phyloP scores from a whole-genome alignment of 345 rosid species.

The Melastoma malabathricum region DNA sequence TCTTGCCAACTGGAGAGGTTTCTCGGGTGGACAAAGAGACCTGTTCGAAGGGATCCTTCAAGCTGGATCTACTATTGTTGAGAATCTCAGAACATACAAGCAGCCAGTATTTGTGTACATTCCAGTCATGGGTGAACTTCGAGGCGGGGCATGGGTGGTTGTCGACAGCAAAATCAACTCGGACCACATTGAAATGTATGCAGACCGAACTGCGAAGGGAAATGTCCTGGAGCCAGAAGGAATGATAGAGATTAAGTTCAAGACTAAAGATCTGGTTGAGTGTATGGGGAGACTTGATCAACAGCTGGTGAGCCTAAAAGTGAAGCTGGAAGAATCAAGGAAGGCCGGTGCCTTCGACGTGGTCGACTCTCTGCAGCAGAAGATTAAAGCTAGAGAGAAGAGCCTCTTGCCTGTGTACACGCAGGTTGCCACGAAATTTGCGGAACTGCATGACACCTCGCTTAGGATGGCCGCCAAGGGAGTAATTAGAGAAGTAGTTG shows the following conservation, averaged over 20 bases:
- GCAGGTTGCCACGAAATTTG: constrained; percentile 90
- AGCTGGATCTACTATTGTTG: constrained; percentile 96
- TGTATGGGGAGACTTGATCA: constrained; percentile 97
- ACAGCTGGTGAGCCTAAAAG: constrained; percentile 51
- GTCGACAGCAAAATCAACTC: constrained; percentile 90
- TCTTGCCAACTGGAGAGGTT: constrained; percentile 98
- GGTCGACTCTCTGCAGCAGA: constrained; percentile 49
- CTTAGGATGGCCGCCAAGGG: constrained; percentile 95
- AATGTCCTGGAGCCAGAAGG: constrained; percentile 99
- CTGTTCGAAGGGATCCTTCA: constrained; percentile 99
- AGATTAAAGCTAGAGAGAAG: constrained; percentile 66
- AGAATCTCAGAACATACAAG: constrained; percentile 88
- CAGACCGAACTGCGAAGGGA: constrained; percentile 85
- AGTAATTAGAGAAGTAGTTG: constrained; percentile 78
- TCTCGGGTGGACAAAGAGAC: constrained; percentile 99
- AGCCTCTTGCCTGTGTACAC: constrained; percentile 79
- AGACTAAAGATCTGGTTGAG: constrained; percentile 81
- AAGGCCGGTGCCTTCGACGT: constrained; percentile 22
- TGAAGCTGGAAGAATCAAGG: constrained; percentile 57
- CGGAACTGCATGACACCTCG: constrained; percentile 89
- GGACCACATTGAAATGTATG: constrained; percentile 96
- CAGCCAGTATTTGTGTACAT: constrained; percentile 97
- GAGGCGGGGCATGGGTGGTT: constrained; percentile 99
- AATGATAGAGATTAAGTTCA: constrained; percentile 86
- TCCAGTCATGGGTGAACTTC: constrained; percentile 97